Percentiles rank a stretch among this genome's conserved stretches.
Evolutionary conservation across 306 rosid species (phyloP).

Genomic region (Delonix regia): DNA sequence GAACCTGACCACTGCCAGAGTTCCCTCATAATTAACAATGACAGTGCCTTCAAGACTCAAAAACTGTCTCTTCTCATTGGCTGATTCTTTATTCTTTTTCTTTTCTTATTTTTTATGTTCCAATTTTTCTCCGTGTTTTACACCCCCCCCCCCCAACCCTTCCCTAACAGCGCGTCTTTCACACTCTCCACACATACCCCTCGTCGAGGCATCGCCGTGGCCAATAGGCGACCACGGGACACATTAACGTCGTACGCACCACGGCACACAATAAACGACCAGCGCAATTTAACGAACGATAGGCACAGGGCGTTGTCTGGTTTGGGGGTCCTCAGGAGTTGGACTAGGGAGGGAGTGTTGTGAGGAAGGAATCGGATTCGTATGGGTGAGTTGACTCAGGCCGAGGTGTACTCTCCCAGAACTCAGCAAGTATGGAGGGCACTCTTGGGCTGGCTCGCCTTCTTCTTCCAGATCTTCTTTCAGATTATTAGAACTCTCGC

Average conservation of each 20-base stretch:
- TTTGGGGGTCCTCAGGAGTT: neutral
- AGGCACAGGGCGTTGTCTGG: neutral
- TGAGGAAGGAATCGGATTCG: neutral
- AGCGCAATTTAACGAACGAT: neutral
- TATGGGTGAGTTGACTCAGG: conserved; percentile 95
- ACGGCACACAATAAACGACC: conserved; percentile 20
- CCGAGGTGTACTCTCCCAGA: conserved; percentile 73
- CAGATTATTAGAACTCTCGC: conserved; percentile 81
- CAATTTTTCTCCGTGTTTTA: neutral
- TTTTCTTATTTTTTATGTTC: neutral
- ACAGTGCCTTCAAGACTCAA: conserved; percentile 39
- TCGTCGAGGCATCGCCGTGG: conserved; percentile 46
- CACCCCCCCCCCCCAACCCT: conserved; percentile 11
- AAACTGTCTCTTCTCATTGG: conserved; percentile 65
- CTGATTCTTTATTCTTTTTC: conserved; percentile 21
- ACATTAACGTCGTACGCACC: conserved; percentile 36
- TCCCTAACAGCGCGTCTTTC: conserved; percentile 34
- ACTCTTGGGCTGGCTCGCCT: conserved; percentile 74
- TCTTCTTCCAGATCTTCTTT: conserved; percentile 89
- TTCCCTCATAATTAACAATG: conserved; percentile 4
- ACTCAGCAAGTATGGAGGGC: conserved; percentile 81
- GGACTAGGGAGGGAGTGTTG: neutral
- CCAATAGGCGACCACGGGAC: no score
- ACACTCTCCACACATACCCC: conserved; percentile 8
- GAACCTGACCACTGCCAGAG: neutral